Evolutionary conservation across 352 stramenopile genomes (phyloP).

Genomic region (Aphanomyces astaci): DNA sequence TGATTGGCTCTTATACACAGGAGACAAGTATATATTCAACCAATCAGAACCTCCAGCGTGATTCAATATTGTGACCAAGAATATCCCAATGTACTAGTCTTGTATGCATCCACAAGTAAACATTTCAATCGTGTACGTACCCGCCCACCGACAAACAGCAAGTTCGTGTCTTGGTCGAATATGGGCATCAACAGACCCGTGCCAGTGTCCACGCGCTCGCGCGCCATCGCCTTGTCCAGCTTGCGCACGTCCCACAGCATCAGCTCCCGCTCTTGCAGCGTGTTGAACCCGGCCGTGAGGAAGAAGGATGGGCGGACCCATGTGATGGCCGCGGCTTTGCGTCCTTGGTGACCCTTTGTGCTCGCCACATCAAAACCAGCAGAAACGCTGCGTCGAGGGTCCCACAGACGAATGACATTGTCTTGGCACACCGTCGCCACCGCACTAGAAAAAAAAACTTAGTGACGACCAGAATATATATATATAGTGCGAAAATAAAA

Average conservation of each 20-base stretch:
- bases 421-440: constrained; percentile 39
- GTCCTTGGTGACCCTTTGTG: constrained; percentile 40
- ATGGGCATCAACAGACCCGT: constrained; percentile 60
- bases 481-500: no score
- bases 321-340: constrained; percentile 38
- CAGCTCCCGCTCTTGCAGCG: constrained; percentile 62
- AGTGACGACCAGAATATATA: no score
- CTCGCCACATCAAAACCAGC: constrained; percentile 16
- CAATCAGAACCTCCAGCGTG: no score
- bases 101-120: no score
- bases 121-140: no score
- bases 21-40: no score
- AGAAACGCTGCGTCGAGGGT: constrained; percentile 48
- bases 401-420: constrained; percentile 43
- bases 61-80: no score
- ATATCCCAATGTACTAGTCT: no score
- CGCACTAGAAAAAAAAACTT: constrained; percentile 9
- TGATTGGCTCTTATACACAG: no score
- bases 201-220: constrained; percentile 55
- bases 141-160: constrained; percentile 65
- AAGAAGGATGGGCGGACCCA: constrained; percentile 58
- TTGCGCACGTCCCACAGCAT: constrained; percentile 71
- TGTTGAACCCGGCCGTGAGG: constrained; percentile 49
- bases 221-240: constrained; percentile 38
- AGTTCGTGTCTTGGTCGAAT: constrained; percentile 54